Evolutionary conservation across 345 rosid genomes (phyloP), one percentile per base, ranked within the genome.

Genomic region (Sisymbrium irio): DNA sequence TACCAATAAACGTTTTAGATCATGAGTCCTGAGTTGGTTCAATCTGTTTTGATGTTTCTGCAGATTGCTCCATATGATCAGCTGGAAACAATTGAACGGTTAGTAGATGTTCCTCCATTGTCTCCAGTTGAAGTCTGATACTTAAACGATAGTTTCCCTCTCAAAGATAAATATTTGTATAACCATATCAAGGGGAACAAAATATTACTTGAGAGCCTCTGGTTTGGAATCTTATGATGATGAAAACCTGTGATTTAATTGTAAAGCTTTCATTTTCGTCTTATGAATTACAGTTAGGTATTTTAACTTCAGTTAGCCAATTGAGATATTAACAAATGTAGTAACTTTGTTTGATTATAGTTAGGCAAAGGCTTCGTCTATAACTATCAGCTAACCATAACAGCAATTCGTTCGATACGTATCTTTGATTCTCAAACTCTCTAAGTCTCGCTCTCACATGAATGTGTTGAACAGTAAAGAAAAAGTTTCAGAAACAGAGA

Each of bases 51-150:
- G 42, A 57, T 54, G 27, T 67, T 41, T 5, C 14, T 73, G 75
- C 90, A 90, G 97, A 93, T 93, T 74, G 98, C 97, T 74, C 98
- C 97, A n/a, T 93, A 93, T 61, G 97, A 93, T 67, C 98, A 93
- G 83, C 77, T 93, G 70, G 88, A 90, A 77, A 75, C 80, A 55
- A 84, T 93, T 60, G 97, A 90, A 79, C 83, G 97, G 57, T 72
- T 89, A 58, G 89, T 93, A 2, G 92, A 80, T 67, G 83, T 78
- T 75, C 89, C 91, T 67, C 82, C 75, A 25, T 58, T 77, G 63
- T 77, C 80, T 58, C 77, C 80, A n/a, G 76, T 77, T 25, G 77
- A 77, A 71, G 80, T 77, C 17, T 77, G 53, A 71, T 60, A 40
- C 41, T 53, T 42, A 5, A 50, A 40, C 22, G 9, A 15, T 49